These are phyloP conservation scores for Hymenoscyphus repandus DNA, from an alignment of 2,329 filamentous ascomycete genomes.

Conservation along the genomic window DNA sequence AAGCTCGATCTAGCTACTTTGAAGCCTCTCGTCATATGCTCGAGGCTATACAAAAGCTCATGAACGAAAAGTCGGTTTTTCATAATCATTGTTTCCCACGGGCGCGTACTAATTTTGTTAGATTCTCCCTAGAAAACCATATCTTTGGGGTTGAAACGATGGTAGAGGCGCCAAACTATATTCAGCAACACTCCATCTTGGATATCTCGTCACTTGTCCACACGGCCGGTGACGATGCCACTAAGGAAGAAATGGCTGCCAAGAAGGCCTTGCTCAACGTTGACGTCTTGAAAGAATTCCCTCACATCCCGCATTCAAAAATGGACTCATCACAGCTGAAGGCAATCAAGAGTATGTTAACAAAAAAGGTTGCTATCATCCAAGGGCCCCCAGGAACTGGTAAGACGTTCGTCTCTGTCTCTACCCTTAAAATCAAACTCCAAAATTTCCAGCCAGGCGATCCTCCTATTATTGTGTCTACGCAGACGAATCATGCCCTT, in stretches of 20 bases:
- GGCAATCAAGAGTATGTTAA: conserved; percentile 66
- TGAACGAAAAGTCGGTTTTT: conserved; percentile 26
- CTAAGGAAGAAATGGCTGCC: conserved; percentile 15
- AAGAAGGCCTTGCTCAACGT: conserved; percentile 39
- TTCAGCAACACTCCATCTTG: conserved; percentile 42
- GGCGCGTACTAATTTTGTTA: conserved; percentile 19
- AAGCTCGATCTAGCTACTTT: conserved; percentile 68
- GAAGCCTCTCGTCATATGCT: conserved; percentile 72
- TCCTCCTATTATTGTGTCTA: conserved; percentile 70
- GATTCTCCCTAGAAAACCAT: conserved; percentile 58
- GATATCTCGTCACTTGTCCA: conserved; percentile 44
- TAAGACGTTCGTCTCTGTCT: conserved; percentile 78
- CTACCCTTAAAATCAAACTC: conserved; percentile 62
- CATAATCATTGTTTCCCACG: not conserved
- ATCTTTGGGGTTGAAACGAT: conserved; percentile 44
- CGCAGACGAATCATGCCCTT: conserved; percentile 86
- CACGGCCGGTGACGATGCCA: conserved; percentile 9
- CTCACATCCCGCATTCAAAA: conserved; percentile 36
- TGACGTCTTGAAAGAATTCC: conserved; percentile 52
- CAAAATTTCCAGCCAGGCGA: conserved; percentile 50
- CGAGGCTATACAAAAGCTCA: conserved; percentile 57
- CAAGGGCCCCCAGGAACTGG: conserved; percentile 75
- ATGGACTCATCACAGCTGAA: conserved; percentile 68
- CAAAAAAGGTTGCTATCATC: conserved; percentile 66
- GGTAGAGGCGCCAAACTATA: conserved; percentile 46